A percentile compares a stretch with the other conserved stretches of the same genome.
phyloP scores from a whole-genome alignment of 768 basidiomycete species.

The Suillus ampliporus region DNA sequence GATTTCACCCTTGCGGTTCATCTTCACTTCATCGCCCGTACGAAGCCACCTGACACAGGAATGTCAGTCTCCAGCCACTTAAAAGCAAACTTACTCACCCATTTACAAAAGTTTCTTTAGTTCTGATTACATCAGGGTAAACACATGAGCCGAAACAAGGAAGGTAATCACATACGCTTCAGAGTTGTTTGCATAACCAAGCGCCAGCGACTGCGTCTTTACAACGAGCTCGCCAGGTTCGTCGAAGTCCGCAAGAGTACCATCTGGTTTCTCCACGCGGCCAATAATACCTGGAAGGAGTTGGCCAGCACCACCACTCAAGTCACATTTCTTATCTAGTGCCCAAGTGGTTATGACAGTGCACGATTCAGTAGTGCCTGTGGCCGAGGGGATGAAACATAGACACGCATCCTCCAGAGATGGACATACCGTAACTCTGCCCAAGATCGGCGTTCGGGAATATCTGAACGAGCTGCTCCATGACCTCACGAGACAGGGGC shows the following conservation, averaged over 20 bases:
- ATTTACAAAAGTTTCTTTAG: constrained; percentile 66
- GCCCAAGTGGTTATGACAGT: constrained; percentile 57
- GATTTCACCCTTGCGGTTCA: constrained; percentile 65
- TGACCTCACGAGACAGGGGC: constrained; percentile 59
- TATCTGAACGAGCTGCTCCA: constrained; percentile 46
- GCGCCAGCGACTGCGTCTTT: constrained; percentile 62
- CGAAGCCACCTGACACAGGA: constrained; percentile 58
- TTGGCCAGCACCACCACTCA: constrained; percentile 60
- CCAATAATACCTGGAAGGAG: constrained; percentile 62
- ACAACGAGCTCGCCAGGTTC: constrained; percentile 70
- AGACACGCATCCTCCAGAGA: background rate
- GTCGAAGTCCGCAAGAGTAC: constrained; percentile 57
- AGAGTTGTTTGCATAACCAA: constrained; percentile 62
- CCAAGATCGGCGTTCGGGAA: constrained; percentile 60
- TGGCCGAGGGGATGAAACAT: background rate
- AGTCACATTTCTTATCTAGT: constrained; percentile 48
- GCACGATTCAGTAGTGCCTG: constrained; percentile 70
- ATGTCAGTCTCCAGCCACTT: background rate
- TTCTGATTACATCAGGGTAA: constrained; percentile 43
- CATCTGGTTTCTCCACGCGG: constrained; percentile 63
- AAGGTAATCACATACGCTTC: constrained; percentile 53
- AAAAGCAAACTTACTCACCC: constrained; percentile 32
- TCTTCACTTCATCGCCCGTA: constrained; percentile 73
- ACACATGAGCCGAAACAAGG: background rate
- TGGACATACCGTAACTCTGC: constrained; percentile 61